Base-by-base conservation (phyloP, 2,329 filamentous ascomycete genomes). In the Colletotrichum liaoningense region DNA sequence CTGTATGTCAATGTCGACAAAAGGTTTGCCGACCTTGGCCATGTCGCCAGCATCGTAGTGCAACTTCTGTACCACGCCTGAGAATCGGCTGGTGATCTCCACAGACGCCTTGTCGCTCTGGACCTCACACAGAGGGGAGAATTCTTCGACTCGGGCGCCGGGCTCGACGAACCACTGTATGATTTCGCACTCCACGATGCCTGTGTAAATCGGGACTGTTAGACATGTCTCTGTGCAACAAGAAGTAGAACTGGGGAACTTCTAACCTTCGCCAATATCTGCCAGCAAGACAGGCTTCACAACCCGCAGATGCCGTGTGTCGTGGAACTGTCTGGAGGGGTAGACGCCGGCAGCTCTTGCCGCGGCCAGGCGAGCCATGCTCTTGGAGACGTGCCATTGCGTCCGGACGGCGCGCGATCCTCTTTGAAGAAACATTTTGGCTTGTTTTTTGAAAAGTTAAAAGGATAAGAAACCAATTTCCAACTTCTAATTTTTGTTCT, bases 111-210 rank as follows among this genome's bases (percentile, higher is more conserved):
- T 99, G 86, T 99, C 97, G 79, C 95, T 98, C 83, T 98, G 97
- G 57, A 99, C 97, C 85, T 99, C 97, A 85, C 97, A 99, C 59
- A 99, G 89, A 73, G 96, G 97, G 78, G 97, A 97, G 89, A 98
- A 99, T 86, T 99, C 96, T 86, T 99, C 95, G 78, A 99, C 95
- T 71, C 94, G 92, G 46, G 97, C 97, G 72, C 95, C 96, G 63
- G 97, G 95, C 84, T 98, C 93, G 77, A 99, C 96, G 82, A 98
- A 99, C 97, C 97, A 99, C 86, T 99, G 97, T 79, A 98, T 98
- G 79, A 99, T 94, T 84, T 99, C 97, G 80, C 97, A 98, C 85
- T 99, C 97, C 81, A 97, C 95, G 79, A 98, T 99, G 68, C 97
- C 97, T 97, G 78, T 55, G 63, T 65, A n/a, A 68, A 59, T 72